Evolutionary conservation across 1,284 basidiomycete genomes (phyloP).

Genomic region (Moesziomyces antarcticus): DNA sequence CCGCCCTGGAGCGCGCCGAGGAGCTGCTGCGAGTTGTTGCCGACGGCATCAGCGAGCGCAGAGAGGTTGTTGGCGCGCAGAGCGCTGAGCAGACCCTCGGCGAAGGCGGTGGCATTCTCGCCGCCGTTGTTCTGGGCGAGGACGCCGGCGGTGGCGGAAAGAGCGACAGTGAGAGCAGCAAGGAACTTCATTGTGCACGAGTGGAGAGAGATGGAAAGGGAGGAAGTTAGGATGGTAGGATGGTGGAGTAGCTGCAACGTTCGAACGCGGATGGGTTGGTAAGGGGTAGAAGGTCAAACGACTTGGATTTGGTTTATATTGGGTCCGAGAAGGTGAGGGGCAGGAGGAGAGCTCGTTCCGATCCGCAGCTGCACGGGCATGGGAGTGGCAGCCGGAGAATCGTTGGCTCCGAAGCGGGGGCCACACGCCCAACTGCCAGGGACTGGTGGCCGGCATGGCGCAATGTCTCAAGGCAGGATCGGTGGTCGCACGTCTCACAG

Average conservation of each 20-base stretch:
- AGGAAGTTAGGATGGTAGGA: not conserved
- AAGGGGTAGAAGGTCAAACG: not conserved
- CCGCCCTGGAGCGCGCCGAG: constrained; percentile 41
- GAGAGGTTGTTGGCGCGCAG: constrained; percentile 49
- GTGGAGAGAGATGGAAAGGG: not conserved
- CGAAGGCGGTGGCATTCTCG: constrained; percentile 47
- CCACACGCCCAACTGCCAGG: not conserved
- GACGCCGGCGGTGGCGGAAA: constrained; percentile 39
- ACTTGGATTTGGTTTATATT: constrained; percentile 9
- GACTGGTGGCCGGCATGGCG: no score
- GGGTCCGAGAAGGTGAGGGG: constrained; percentile 3
- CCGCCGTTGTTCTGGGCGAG: constrained; percentile 24
- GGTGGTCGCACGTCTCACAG: no score
- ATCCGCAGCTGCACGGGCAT: not conserved
- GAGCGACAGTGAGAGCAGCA: constrained; percentile 33
- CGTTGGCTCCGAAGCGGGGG: not conserved
- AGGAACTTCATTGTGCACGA: constrained; percentile 53
- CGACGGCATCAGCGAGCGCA: constrained; percentile 46
- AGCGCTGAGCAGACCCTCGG: constrained; percentile 43
- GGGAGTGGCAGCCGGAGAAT: not conserved
- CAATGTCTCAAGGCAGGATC: no score
- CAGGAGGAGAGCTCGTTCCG: not conserved
- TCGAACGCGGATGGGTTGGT: not conserved
- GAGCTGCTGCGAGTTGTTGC: constrained; percentile 32
- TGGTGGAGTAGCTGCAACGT: not conserved